Percentiles rank a stretch among this genome's conserved stretches.
These are phyloP conservation scores for Nectriaceae sp. DNA, from an alignment of 2,329 filamentous ascomycete genomes.

Conservation along the genomic window DNA sequence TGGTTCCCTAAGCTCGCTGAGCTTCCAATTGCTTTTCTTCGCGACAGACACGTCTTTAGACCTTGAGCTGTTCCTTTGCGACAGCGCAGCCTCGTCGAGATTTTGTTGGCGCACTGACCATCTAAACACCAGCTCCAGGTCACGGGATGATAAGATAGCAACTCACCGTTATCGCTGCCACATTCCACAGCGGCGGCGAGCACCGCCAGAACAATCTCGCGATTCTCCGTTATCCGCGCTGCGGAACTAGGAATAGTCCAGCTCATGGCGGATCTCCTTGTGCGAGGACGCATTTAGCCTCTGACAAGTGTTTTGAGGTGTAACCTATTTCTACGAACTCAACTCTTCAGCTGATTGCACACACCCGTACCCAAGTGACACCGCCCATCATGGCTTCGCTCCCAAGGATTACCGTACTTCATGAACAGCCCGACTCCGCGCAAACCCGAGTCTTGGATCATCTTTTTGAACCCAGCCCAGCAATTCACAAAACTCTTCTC, in stretches of 20 bases:
- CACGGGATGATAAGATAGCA: constrained; percentile 34
- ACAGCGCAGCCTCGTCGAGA: constrained; percentile 30
- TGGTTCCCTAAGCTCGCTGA: constrained; percentile 26
- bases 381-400: too few species aligned
- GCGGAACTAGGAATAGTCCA: constrained; percentile 1
- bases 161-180: constrained; percentile 2
- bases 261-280: not conserved
- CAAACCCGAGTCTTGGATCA: constrained; percentile 67
- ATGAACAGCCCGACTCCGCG: constrained; percentile 48
- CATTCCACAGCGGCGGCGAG: constrained; percentile 21
- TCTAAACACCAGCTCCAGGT: constrained; percentile 17
- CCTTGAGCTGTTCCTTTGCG: constrained; percentile 28
- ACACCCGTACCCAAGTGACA: too few species aligned
- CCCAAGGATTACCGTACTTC: constrained; percentile 49
- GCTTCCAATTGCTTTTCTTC: constrained; percentile 32
- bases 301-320: constrained; percentile 1
- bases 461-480: constrained; percentile 80
- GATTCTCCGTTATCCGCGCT: constrained; percentile 25
- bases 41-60: constrained; percentile 23
- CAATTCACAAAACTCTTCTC: constrained; percentile 71
- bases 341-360: not conserved
- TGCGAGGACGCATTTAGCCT: not conserved
- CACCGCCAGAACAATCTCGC: constrained; percentile 24
- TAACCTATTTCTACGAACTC: not conserved
- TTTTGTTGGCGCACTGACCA: constrained; percentile 35